These are phyloP conservation scores for Hamamelis virginiana DNA, from an alignment of 164 flowering plant genomes.

Conservation along the genomic window DNA sequence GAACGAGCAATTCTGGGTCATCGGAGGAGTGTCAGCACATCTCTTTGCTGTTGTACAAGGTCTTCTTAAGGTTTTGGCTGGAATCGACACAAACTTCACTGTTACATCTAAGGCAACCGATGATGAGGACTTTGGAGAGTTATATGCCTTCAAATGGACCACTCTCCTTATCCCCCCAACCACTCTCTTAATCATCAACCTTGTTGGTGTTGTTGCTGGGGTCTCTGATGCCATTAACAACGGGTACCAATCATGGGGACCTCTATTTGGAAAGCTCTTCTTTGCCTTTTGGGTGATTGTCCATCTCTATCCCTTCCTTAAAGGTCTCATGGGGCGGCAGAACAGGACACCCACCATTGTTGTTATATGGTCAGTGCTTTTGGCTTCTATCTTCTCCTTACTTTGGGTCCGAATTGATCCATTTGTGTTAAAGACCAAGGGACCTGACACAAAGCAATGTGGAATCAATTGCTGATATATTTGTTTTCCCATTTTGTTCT, in stretches of 20 bases:
- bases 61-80: conserved; percentile 69
- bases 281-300: conserved; percentile 84
- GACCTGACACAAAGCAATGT: conserved; percentile 72
- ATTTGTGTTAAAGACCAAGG: conserved; percentile 73
- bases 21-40: conserved; percentile 84
- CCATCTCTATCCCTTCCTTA: conserved; percentile 88
- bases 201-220: conserved; percentile 85
- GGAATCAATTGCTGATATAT: conserved; percentile 71
- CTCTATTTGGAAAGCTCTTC: conserved; percentile 83
- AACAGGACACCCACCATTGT: conserved; percentile 92
- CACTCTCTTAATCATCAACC: conserved; percentile 73
- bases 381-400: conserved; percentile 90
- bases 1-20: conserved; percentile 92
- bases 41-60: conserved; percentile 82
- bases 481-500: background rate
- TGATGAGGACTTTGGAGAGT: conserved; percentile 79
- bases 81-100: conserved; percentile 82
- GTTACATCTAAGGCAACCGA: conserved; percentile 76
- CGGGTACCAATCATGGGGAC: conserved; percentile 84
- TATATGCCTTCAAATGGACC: conserved; percentile 83
- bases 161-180: conserved; percentile 86
- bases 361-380: conserved; percentile 78
- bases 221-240: conserved; percentile 90
- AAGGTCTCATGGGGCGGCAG: conserved; percentile 89
- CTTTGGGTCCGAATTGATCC: conserved; percentile 92